Conservation (phyloP, 169 alveolate genomes). For the Plasmodium vinckei region DNA sequence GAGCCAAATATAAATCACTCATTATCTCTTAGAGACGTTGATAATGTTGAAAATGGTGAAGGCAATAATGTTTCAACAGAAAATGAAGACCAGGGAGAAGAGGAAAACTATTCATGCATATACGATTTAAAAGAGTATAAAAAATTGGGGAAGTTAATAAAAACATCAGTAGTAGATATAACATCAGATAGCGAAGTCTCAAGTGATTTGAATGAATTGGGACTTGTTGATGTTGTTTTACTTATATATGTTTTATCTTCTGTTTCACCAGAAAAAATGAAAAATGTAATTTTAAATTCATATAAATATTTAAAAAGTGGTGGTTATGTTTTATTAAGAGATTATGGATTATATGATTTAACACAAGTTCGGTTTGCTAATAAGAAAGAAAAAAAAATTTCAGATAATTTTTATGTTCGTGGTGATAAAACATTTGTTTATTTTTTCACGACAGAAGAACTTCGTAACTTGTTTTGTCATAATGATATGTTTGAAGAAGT, state of each 20-base stretch:
- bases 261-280: conserved; percentile 92
- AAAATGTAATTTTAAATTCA: conserved; percentile 81
- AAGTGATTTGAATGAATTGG: conserved; percentile 37
- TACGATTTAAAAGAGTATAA: conserved; percentile 35
- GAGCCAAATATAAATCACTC: background rate
- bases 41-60: background rate
- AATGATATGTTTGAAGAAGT: conserved; percentile 52
- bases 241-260: conserved; percentile 93
- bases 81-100: conserved; percentile 33
- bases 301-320: conserved; percentile 88
- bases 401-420: conserved; percentile 93
- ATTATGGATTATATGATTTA: conserved; percentile 94
- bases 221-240: conserved; percentile 88
- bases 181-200: conserved; percentile 16
- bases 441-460: conserved; percentile 89
- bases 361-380: conserved; percentile 92
- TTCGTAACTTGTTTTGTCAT: conserved; percentile 79
- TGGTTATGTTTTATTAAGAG: conserved; percentile 92
- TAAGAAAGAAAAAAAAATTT: conserved; percentile 89
- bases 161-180: conserved; percentile 77
- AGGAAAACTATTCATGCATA: conserved; percentile 3
- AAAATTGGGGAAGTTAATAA: conserved; percentile 73
- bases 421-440: conserved; percentile 93
- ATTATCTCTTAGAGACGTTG: background rate
- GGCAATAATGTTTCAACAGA: conserved; percentile 79